Evolutionary conservation across 306 rosid genomes (phyloP).

Genomic region (Corylus americana): DNA sequence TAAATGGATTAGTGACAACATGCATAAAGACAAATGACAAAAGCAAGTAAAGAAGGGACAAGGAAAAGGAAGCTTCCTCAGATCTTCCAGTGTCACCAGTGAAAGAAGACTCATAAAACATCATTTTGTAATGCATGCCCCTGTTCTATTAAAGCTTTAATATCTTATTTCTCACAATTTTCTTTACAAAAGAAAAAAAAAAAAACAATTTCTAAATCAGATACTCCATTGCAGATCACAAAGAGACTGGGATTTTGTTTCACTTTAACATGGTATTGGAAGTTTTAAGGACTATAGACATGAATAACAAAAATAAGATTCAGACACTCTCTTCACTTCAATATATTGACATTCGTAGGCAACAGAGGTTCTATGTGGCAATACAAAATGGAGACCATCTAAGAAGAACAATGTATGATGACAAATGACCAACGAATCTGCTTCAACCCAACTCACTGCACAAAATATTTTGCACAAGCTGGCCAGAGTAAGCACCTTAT

Average conservation of each 20-base stretch:
- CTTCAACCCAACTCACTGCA: background rate
- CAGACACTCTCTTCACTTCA: background rate
- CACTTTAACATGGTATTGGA: background rate
- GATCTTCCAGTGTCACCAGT: slow-evolving; percentile 10
- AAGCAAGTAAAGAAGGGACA: background rate
- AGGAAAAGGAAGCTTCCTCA: slow-evolving; percentile 22
- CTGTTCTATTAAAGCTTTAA: background rate
- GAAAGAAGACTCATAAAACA: background rate
- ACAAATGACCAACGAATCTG: background rate
- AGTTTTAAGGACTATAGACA: background rate
- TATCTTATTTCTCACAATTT: background rate
- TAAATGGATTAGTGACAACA: background rate
- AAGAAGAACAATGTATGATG: background rate
- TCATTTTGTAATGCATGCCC: background rate
- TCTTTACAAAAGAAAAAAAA: background rate
- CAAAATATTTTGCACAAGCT: slow-evolving; percentile 1
- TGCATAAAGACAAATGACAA: slow-evolving; percentile 6
- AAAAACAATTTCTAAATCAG: background rate
- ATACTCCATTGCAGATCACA: background rate
- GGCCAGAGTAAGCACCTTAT: background rate
- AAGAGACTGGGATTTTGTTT: background rate
- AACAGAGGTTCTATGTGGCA: background rate
- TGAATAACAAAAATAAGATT: background rate
- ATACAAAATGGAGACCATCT: background rate
- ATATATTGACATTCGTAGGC: background rate